A percentile compares a stretch with the other conserved stretches of the same genome.
Conservation (phyloP, 257 asterid genomes). For the Handroanthus guayacan region DNA sequence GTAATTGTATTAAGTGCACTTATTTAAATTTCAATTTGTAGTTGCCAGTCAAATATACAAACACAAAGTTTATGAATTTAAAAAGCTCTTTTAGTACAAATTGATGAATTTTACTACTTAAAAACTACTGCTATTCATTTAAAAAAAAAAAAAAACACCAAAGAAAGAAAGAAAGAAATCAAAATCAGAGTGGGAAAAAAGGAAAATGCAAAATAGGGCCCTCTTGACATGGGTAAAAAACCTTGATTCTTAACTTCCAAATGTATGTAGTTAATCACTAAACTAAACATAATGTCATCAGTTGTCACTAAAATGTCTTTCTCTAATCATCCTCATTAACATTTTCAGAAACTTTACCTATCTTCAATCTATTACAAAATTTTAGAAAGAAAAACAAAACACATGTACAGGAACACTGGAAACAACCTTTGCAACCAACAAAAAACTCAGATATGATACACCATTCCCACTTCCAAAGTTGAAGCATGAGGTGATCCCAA, state of each 20-base stretch:
- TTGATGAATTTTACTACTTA: no score
- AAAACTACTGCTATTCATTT: no score
- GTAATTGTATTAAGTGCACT: no score
- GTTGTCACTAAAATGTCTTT: background rate
- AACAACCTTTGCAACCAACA: background rate
- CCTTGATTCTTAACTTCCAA: background rate
- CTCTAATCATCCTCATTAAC: conserved; percentile 25
- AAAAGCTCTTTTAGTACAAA: no score
- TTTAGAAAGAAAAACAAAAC: background rate
- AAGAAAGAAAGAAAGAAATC: no score
- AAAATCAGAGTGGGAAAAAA: no score
- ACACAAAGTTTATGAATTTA: no score
- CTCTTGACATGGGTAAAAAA: background rate
- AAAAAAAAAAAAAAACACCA: no score
- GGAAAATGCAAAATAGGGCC: no score
- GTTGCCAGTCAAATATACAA: no score
- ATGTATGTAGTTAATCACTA: conserved; percentile 9
- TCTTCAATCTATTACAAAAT: background rate
- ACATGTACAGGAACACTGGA: conserved; percentile 26
- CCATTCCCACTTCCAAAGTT: conserved; percentile 94
- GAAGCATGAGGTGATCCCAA: conserved; percentile 83
- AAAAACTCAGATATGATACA: conserved; percentile 66
- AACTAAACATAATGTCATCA: background rate
- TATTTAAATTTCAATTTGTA: no score
- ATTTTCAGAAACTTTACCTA: conserved; percentile 22